Percentiles rank a stretch among this genome's conserved stretches.
Conservation (phyloP, 78 protist species). For the Dictyostelium discoideum region DNA sequence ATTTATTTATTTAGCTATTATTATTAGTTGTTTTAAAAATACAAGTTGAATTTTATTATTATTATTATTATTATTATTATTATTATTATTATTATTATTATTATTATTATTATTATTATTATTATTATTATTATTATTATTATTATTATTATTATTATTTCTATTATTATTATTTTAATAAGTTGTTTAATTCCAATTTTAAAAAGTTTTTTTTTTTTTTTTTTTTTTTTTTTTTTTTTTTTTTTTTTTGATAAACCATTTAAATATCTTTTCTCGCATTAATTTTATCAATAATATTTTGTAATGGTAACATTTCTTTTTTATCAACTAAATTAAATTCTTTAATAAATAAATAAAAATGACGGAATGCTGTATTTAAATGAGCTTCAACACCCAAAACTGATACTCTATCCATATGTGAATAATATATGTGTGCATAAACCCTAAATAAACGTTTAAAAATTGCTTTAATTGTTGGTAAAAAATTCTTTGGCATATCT, state of each 20-base stretch:
- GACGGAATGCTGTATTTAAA: constrained; percentile 83
- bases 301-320: constrained; percentile 87
- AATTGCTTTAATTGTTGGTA: constrained; percentile 83
- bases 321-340: constrained; percentile 82
- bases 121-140: too few relatives aligned
- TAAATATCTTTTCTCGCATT: constrained; percentile 47
- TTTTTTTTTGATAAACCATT: neutral
- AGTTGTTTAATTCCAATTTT: neutral
- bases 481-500: constrained; percentile 90
- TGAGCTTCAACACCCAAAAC: constrained; percentile 90
- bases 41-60: neutral
- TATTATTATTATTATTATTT: too few relatives aligned
- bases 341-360: constrained; percentile 79
- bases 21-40: too few relatives aligned
- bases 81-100: too few relatives aligned
- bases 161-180: too few relatives aligned
- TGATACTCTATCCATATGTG: constrained; percentile 89
- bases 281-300: constrained; percentile 72
- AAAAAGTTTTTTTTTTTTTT: too few relatives aligned
- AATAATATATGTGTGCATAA: constrained; percentile 96
- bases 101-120: too few relatives aligned
- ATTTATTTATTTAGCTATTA: too few relatives aligned
- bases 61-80: too few relatives aligned
- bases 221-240: too few relatives aligned
- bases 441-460: constrained; percentile 96